A percentile compares a stretch with the other conserved stretches of the same genome.
Conservation (phyloP, 2,329 filamentous ascomycete species). For the Immersiporthe knoxdaviesiana region DNA sequence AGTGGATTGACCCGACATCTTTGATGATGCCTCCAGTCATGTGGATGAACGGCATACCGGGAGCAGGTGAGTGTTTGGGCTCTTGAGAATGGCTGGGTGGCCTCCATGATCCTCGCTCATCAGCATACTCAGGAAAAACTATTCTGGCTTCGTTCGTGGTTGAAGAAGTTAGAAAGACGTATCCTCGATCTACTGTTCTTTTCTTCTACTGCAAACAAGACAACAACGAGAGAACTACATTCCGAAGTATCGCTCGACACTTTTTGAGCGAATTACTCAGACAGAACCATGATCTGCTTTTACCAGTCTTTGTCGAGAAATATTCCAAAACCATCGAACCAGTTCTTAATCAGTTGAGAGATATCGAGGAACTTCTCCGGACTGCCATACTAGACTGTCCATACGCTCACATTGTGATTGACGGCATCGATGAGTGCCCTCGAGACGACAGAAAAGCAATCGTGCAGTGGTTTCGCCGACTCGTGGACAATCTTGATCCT, state of each 20-base stretch:
- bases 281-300: slow-evolving; percentile 36
- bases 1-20: slow-evolving; percentile 34
- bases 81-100: too few relatives aligned
- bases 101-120: background rate
- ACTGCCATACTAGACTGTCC: slow-evolving; percentile 35
- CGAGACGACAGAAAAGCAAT: slow-evolving; percentile 38
- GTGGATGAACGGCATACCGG: slow-evolving; percentile 46
- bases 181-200: slow-evolving; percentile 31
- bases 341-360: slow-evolving; percentile 33
- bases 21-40: slow-evolving; percentile 35
- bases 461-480: slow-evolving; percentile 35
- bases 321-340: slow-evolving; percentile 37
- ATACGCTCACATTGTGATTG: slow-evolving; percentile 42
- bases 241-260: slow-evolving; percentile 38
- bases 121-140: slow-evolving; percentile 8
- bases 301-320: slow-evolving; percentile 40
- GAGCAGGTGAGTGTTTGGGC: slow-evolving; percentile 38
- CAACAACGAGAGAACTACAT: slow-evolving; percentile 38
- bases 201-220: slow-evolving; percentile 47
- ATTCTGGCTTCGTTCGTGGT: slow-evolving; percentile 44
- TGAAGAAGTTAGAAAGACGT: slow-evolving; percentile 35
- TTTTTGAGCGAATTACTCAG: slow-evolving; percentile 41
- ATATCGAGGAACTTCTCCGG: slow-evolving; percentile 39
- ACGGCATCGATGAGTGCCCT: slow-evolving; percentile 48
- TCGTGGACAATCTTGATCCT: slow-evolving; percentile 4